Evolutionary conservation across 2,329 filamentous ascomycete genomes (phyloP).

Genomic region (Calcarisporium arbuscula): DNA sequence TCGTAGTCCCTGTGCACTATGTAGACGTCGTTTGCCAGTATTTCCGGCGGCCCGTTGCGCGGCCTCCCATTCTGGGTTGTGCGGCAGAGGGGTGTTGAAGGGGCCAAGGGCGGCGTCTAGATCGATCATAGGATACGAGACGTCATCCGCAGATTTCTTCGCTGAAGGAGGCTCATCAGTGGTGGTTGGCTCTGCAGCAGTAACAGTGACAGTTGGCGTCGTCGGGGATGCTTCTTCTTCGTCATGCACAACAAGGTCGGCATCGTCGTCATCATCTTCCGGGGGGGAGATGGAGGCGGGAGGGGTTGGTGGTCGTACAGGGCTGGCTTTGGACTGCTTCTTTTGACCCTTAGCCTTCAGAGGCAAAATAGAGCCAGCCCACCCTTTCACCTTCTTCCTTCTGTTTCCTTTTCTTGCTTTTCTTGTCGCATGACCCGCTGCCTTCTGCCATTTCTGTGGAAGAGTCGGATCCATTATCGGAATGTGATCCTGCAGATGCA

Average conservation of each 20-base stretch:
- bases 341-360: conserved; percentile 49
- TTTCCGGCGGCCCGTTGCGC: conserved; percentile 52
- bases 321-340: conserved; percentile 34
- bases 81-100: conserved; percentile 71
- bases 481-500: conserved; percentile 22
- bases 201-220: conserved; percentile 34
- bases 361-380: conserved; percentile 62
- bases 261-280: conserved; percentile 23
- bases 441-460: conserved; percentile 14
- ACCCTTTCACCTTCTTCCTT: conserved; percentile 68
- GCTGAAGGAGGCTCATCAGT: too few species aligned
- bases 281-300: conserved; percentile 26
- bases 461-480: conserved; percentile 29
- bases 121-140: conserved; percentile 78
- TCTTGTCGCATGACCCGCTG: conserved; percentile 20
- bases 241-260: too few species aligned
- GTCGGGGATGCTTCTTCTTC: conserved; percentile 20
- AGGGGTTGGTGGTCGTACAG: conserved; percentile 40
- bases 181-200: conserved; percentile 26
- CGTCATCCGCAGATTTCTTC: conserved; percentile 49
- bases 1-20: conserved; percentile 68
- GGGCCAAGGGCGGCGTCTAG: conserved; percentile 88
- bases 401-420: conserved; percentile 28
- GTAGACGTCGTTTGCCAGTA: conserved; percentile 59
- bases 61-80: conserved; percentile 60